Evolutionary conservation across 768 basidiomycete species (phyloP), one percentile per base, ranked within the genome.

Genomic region (Russula vinacea): DNA sequence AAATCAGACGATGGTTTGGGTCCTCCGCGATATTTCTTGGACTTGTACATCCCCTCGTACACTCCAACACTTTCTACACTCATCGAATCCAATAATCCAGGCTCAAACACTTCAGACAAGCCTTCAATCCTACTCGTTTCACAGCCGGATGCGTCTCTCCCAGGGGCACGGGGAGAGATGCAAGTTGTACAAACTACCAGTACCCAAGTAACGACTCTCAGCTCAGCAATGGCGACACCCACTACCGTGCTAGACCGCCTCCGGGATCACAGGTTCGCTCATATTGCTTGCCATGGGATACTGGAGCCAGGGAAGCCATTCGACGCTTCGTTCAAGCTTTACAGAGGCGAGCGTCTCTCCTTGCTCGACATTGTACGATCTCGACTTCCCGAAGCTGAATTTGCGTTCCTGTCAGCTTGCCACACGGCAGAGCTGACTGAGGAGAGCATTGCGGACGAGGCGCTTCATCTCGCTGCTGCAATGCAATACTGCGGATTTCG

Each of bases 251-350:
- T 56, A 17, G 56, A 56, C 11, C 26, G 40, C 40, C 56, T 56
- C 1, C 40, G 24, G 19, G 42, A 56, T 26, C 56, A 56, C 19
- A 40, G 56, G 29, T 56, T 56, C 16, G 26, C 6, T 19, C 56
- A 56, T 19, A n/a, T 56, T 17, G 42, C 44, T 2, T 56, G 40
- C 10, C 56, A 56, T 5, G 56, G 56, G n/a, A n/a, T n/a, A n/a
- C 56, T 56, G 13, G 42, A 44, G 29, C 4, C 40, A 14, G 56
- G 56, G 29, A 57, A 44, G 29, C 56, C 56, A 16, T 44, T 57
- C 42, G 56, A 57, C 11, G 26, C 56, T n/a, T 57, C 29, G n/a
- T 57, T 56, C 56, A 57, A 57, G 19, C 56, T 57, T n/a, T 57
- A 57, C n/a, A 3, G n/a, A 13, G 52, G 14, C 33, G 3, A 22